Percentiles rank a stretch among this genome's conserved stretches.
Conservation (phyloP, 2,329 filamentous ascomycete genomes). For the Sclerotinia nivalis region DNA sequence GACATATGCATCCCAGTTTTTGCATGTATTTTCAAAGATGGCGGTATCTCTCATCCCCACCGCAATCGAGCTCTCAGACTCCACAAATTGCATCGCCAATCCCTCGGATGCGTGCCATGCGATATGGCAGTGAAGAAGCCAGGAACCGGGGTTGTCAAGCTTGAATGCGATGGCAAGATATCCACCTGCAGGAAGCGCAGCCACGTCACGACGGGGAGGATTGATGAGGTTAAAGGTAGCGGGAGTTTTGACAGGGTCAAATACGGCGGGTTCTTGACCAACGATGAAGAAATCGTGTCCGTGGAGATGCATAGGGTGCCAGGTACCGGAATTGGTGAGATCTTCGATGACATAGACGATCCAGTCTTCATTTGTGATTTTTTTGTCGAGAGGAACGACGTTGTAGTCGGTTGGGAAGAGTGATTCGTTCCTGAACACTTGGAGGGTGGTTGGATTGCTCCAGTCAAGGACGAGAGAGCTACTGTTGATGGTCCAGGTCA, state of each 20-base stretch:
- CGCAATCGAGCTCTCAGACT: slow-evolving; percentile 35
- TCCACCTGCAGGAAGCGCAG: slow-evolving; percentile 46
- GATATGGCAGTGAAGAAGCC: slow-evolving; percentile 44
- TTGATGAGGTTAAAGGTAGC: slow-evolving; percentile 43
- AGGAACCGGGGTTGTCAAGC: slow-evolving; percentile 41
- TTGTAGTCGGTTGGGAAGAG: slow-evolving; percentile 40
- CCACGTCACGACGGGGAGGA: slow-evolving; percentile 54
- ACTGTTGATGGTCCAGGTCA: slow-evolving; percentile 53
- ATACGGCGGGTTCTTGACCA: slow-evolving; percentile 47
- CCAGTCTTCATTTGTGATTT: slow-evolving; percentile 27
- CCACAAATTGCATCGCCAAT: slow-evolving; percentile 54
- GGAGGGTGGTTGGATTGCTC: slow-evolving; percentile 48
- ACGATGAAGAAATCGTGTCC: slow-evolving; percentile 54
- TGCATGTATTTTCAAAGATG: slow-evolving; percentile 32
- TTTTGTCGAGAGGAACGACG: slow-evolving; percentile 26
- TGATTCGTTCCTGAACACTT: slow-evolving; percentile 39
- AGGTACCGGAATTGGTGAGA: slow-evolving; percentile 30
- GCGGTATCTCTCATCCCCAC: slow-evolving; percentile 28
- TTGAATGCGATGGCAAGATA: slow-evolving; percentile 40
- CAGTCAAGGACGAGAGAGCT: slow-evolving; percentile 51
- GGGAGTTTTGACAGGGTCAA: slow-evolving; percentile 36
- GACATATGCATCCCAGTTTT: slow-evolving; percentile 32
- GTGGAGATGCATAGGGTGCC: slow-evolving; percentile 49
- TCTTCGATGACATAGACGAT: slow-evolving; percentile 38
- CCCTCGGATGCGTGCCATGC: slow-evolving; percentile 57